These are phyloP conservation scores for Botryotinia narcissicola DNA, from an alignment of 2,329 filamentous ascomycete genomes.

Conservation along the genomic window DNA sequence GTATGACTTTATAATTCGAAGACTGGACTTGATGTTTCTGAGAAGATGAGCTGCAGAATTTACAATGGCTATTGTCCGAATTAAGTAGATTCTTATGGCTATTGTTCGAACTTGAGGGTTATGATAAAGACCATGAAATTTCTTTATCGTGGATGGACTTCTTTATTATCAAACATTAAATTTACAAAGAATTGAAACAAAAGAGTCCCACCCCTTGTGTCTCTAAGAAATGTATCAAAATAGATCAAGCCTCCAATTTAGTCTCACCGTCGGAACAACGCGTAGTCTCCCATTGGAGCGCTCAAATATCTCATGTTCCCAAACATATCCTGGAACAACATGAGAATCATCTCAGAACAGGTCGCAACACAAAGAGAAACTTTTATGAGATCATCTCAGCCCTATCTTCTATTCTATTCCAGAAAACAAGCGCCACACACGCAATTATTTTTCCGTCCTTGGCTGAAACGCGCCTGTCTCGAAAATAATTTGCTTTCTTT, in stretches of 20 bases:
- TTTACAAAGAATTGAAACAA: not conserved
- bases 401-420: not conserved
- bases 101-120: not conserved
- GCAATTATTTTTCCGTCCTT: not conserved
- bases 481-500: not conserved
- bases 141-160: not conserved
- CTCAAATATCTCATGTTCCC: not conserved
- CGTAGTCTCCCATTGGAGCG: not conserved
- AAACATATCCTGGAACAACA: not conserved
- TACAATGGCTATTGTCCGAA: conserved; percentile 8
- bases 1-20: not conserved
- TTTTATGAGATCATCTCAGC: not conserved
- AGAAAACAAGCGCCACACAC: not conserved
- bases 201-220: not conserved
- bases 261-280: not conserved
- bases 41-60: not conserved
- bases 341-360: not conserved
- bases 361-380: not conserved
- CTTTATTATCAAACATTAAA: not conserved
- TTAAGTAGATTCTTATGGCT: not conserved
- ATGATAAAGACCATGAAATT: not conserved
- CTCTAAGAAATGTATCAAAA: not conserved
- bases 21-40: not conserved
- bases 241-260: not conserved
- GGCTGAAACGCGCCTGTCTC: not conserved